Percentiles rank a stretch among this genome's conserved stretches.
phyloP scores from a whole-genome alignment of 257 asterid species.

The Vinca minor region DNA sequence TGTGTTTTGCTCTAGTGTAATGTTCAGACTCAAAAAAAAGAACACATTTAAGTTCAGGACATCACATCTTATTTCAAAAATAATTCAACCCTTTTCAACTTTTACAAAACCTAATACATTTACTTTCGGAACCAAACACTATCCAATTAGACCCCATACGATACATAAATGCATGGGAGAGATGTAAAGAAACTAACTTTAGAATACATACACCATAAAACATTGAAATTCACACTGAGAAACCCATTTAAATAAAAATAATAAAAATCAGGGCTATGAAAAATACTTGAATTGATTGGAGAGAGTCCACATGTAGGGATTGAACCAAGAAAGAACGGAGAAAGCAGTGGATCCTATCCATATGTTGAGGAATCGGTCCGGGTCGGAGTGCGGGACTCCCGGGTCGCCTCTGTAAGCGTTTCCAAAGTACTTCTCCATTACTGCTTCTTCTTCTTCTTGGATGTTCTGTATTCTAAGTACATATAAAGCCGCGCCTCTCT shows the following conservation, averaged over 20 bases:
- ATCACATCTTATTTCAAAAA: neutral
- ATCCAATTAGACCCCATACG: neutral
- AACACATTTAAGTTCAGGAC: neutral
- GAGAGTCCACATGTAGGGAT: constrained; percentile 88
- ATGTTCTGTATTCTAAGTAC: too few species aligned
- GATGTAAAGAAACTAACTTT: too few species aligned
- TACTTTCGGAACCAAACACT: too few species aligned
- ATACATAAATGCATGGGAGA: neutral
- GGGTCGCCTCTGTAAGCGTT: constrained; percentile 94
- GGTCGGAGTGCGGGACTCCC: constrained; percentile 78
- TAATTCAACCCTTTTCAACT: too few species aligned
- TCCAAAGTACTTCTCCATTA: constrained; percentile 90
- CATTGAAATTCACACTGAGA: too few species aligned
- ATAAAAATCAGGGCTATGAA: neutral
- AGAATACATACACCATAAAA: too few species aligned
- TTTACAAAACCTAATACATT: too few species aligned
- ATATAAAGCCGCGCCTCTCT: too few species aligned
- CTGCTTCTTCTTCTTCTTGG: constrained; percentile 10
- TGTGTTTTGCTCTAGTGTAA: too few species aligned
- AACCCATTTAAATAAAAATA: neutral
- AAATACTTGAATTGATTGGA: constrained; percentile 65
- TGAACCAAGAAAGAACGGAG: constrained; percentile 61
- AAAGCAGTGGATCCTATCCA: constrained; percentile 72
- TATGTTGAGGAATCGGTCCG: constrained; percentile 49
- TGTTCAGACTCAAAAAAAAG: too few species aligned